Conservation (phyloP, 164 flowering plant genomes). For the Chloranthus sessilifolius region DNA sequence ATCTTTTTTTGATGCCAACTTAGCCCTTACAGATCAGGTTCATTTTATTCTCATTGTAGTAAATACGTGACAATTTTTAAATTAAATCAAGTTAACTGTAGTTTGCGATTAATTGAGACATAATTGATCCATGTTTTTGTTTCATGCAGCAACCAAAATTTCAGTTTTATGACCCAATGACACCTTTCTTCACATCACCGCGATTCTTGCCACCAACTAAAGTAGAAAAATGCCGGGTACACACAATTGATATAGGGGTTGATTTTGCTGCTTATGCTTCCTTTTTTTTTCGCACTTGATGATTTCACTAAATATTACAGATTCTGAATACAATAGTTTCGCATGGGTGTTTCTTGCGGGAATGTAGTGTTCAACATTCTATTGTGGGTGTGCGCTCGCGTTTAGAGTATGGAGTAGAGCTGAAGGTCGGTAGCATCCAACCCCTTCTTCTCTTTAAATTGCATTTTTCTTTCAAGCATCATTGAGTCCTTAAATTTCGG, state of each 20-base stretch:
- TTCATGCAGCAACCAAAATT: slow-evolving; percentile 71
- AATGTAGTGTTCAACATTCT: slow-evolving; percentile 74
- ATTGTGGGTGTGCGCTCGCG: slow-evolving; percentile 90
- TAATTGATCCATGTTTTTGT: too few species aligned
- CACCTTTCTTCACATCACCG: slow-evolving; percentile 92
- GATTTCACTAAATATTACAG: slow-evolving; percentile 34
- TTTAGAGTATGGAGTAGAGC: slow-evolving; percentile 74
- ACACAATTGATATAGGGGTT: slow-evolving; percentile 3
- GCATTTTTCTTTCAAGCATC: not conserved
- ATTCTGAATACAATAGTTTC: slow-evolving; percentile 81
- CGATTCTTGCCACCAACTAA: slow-evolving; percentile 90
- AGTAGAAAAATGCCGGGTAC: slow-evolving; percentile 87
- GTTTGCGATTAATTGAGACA: too few species aligned
- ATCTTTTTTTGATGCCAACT: slow-evolving; percentile 86
- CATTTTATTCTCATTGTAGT: slow-evolving; percentile 4
- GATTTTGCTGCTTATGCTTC: not conserved
- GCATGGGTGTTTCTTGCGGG: slow-evolving; percentile 92
- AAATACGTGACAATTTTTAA: not conserved
- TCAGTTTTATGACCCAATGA: slow-evolving; percentile 77
- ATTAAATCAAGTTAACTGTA: too few species aligned
- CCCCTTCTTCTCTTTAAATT: not conserved
- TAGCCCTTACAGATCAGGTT: slow-evolving; percentile 93
- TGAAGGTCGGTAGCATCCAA: slow-evolving; percentile 37
- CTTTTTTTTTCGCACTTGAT: slow-evolving; percentile 13
- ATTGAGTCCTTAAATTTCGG: too few species aligned